Evolutionary conservation across 345 rosid species (phyloP), one percentile per base, ranked within the genome.

Genomic region (Noccaea bulbosa): DNA sequence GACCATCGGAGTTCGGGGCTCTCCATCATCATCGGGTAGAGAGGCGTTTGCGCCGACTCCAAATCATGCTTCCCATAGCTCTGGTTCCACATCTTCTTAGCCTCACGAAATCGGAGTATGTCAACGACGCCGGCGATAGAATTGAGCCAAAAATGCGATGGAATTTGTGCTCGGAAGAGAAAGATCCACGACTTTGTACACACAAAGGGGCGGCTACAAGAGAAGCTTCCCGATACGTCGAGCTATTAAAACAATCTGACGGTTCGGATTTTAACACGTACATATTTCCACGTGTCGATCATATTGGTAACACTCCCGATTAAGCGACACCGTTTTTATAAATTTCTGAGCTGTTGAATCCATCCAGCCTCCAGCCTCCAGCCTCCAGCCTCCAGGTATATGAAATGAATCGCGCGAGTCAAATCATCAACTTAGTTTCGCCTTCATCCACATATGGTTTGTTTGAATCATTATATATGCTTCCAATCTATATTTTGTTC

Each of bases 1-100:
- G 88, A 75, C 97, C 98, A 93, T 7, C 98, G 88, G 73, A 93
- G 82, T 80, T 87, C 85, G 58, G 97, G 94, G 70, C 82, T 81
- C 77, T 93, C 98, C 7, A 81, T 70, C 98, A 91, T 93, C 91
- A 67, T 80, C 46, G 98, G 98, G 65, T 89, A 91, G 58, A 91
- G 85, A 51, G 89, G 94, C 71, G 77, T 78, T 7, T 82, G 59
- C 7, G 92, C 97, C 17, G 84, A 74, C 82, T 93, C 98, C 83
- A 81, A 54, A 65, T 93, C 96, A 51, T 12, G 33, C 80, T 88
- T 89, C 20, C 77, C 62, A 70, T 51, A 71, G 30, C 86, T 60
- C 46, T 76, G 85, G 22, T 46, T 38, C 90, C 88, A 88, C 93
- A 87, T 91, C 72, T 52, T 73, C 22, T 20, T 20, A 20, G 22